Evolutionary conservation across 2,329 filamentous ascomycete species (phyloP).

Genomic region (Arthrinium phaeospermum): DNA sequence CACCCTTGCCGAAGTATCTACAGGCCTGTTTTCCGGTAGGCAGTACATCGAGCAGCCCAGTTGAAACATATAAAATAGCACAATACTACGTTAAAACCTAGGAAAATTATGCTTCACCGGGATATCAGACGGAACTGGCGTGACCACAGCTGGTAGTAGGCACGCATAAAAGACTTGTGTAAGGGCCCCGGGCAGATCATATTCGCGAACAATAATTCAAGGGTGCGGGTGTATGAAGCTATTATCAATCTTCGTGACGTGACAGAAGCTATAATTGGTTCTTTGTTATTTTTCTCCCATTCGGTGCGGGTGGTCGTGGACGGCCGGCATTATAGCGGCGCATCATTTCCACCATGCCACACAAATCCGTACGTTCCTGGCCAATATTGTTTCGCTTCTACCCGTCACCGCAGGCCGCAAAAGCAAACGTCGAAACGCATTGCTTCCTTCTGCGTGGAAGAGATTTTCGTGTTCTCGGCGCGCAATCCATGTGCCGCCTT

Average conservation of each 20-base stretch:
- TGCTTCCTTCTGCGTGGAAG: background rate
- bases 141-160: too few species aligned
- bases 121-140: too few species aligned
- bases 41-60: too few species aligned
- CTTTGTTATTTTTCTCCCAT: background rate
- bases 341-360: constrained; percentile 17
- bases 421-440: constrained; percentile 8
- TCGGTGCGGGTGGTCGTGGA: background rate
- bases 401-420: constrained; percentile 5
- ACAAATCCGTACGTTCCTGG: constrained; percentile 9
- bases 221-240: too few species aligned
- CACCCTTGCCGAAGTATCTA: too few species aligned
- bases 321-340: constrained; percentile 12
- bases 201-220: too few species aligned
- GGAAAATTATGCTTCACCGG: too few species aligned
- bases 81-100: too few species aligned
- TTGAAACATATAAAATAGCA: too few species aligned
- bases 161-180: too few species aligned
- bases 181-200: too few species aligned
- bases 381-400: background rate
- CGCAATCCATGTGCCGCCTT: background rate
- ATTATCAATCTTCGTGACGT: constrained; percentile 7
- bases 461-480: background rate
- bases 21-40: too few species aligned
- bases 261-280: constrained; percentile 1